A percentile compares a stretch with the other conserved stretches of the same genome.
phyloP scores from a whole-genome alignment of 306 rosid species.

The Gleditsia sinensis region DNA sequence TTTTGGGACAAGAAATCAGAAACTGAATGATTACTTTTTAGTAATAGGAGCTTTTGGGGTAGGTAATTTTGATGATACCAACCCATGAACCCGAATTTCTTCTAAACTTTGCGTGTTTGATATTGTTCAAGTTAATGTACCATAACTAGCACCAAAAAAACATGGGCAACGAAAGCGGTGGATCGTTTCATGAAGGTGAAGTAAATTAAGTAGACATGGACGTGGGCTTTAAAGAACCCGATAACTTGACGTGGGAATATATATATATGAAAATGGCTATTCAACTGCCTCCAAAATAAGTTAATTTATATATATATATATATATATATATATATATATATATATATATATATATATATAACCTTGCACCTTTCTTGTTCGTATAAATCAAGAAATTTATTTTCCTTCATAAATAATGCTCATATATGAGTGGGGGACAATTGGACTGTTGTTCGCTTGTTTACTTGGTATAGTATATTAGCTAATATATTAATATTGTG shows the following conservation, averaged over 20 bases:
- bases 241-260: slow-evolving; percentile 20
- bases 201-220: not conserved
- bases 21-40: not conserved
- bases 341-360: not conserved
- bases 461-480: no score
- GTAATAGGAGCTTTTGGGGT: no score
- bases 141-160: no score
- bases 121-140: no score
- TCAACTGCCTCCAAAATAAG: slow-evolving; percentile 34
- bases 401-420: not conserved
- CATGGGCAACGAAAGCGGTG: no score
- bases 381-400: not conserved
- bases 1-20: not conserved
- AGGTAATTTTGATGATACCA: no score
- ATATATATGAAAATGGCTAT: slow-evolving; percentile 29
- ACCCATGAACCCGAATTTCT: no score
- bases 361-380: not conserved
- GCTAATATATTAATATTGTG: no score
- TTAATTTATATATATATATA: not conserved
- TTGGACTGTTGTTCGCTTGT: not conserved
- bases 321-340: not conserved
- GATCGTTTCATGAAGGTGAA: not conserved
- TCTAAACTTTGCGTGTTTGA: no score
- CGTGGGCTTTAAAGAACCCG: slow-evolving; percentile 10
- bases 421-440: not conserved